Evolutionary conservation across 2,329 filamentous ascomycete species (phyloP).

Genomic region (Claviceps sp.): DNA sequence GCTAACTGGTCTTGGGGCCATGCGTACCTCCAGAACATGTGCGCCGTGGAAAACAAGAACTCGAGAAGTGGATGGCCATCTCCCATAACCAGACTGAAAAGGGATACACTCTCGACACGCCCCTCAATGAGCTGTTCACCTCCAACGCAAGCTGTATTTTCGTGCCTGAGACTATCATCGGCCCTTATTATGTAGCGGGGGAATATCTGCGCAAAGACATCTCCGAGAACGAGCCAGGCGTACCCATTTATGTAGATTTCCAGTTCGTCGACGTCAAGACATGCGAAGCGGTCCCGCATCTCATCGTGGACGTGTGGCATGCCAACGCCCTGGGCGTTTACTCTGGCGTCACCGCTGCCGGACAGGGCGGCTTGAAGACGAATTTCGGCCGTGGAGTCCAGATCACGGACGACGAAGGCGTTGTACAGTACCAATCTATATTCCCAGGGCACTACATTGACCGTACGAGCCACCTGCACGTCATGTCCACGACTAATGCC

Average conservation of each 20-base stretch:
- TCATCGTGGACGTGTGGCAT: conserved; percentile 32
- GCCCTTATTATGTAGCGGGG: conserved; percentile 19
- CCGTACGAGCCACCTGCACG: conserved; percentile 28
- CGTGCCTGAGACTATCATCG: conserved; percentile 8
- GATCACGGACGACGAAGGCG: conserved; percentile 24
- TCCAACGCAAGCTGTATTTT: conserved; percentile 8
- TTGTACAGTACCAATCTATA: conserved; percentile 27
- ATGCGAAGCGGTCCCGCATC: conserved; percentile 24
- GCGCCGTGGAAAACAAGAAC: conserved; percentile 3
- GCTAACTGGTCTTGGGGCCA: background rate
- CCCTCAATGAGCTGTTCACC: conserved; percentile 4
- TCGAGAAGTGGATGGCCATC: conserved; percentile 1
- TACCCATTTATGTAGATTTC: conserved; percentile 27
- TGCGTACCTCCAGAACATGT: background rate
- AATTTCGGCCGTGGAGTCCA: conserved; percentile 28
- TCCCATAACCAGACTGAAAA: conserved; percentile 4
- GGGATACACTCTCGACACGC: conserved; percentile 5
- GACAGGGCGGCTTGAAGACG: conserved; percentile 22
- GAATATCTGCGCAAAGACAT: conserved; percentile 25
- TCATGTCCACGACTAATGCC: conserved; percentile 16
- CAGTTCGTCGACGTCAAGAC: conserved; percentile 29
- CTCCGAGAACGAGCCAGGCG: conserved; percentile 25
- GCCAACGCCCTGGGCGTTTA: conserved; percentile 33
- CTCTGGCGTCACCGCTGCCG: conserved; percentile 22
- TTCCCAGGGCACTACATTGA: conserved; percentile 30